phyloP scores from a whole-genome alignment of 371 early-diverging fungal species.

The Saksenaea vasiformis region DNA sequence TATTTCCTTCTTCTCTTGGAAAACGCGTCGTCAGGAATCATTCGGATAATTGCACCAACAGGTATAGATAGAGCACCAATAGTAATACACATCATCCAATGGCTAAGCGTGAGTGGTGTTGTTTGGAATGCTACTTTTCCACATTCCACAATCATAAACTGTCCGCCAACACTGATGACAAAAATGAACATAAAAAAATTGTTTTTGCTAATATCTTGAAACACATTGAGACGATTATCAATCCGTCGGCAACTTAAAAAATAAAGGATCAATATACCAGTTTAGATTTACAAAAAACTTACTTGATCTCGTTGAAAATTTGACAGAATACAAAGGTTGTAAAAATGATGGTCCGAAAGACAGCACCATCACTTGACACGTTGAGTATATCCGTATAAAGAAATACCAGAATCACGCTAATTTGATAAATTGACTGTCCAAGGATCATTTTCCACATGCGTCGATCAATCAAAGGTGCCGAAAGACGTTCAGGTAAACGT shows the following conservation, averaged over 20 bases:
- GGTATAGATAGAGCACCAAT: conserved; percentile 72
- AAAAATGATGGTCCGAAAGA: conserved; percentile 67
- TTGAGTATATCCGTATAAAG: conserved; percentile 38
- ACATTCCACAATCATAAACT: conserved; percentile 62
- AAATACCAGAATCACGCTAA: conserved; percentile 55
- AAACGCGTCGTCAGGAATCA: conserved; percentile 56
- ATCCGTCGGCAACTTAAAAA: conserved; percentile 63
- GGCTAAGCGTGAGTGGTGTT: conserved; percentile 39
- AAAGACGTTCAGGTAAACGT: conserved; percentile 61
- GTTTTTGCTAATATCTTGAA: conserved; percentile 58
- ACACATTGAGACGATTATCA: conserved; percentile 66
- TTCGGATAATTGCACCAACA: conserved; percentile 68
- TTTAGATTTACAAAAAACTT: too few species aligned
- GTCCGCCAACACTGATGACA: conserved; percentile 54
- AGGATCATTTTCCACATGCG: conserved; percentile 81
- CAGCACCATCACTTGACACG: conserved; percentile 24
- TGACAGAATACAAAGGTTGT: conserved; percentile 82
- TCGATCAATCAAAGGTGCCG: conserved; percentile 62
- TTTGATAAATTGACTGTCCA: conserved; percentile 63
- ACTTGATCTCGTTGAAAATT: conserved; percentile 77
- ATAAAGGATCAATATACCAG: conserved; percentile 8
- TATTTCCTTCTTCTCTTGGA: neutral
- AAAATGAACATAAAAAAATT: conserved; percentile 63
- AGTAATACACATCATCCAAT: conserved; percentile 72
- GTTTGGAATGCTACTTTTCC: conserved; percentile 68